Percentiles rank a stretch among this genome's conserved stretches.
phyloP scores from a whole-genome alignment of 805 yeast species.

The Hermanozyma aechmeae region DNA sequence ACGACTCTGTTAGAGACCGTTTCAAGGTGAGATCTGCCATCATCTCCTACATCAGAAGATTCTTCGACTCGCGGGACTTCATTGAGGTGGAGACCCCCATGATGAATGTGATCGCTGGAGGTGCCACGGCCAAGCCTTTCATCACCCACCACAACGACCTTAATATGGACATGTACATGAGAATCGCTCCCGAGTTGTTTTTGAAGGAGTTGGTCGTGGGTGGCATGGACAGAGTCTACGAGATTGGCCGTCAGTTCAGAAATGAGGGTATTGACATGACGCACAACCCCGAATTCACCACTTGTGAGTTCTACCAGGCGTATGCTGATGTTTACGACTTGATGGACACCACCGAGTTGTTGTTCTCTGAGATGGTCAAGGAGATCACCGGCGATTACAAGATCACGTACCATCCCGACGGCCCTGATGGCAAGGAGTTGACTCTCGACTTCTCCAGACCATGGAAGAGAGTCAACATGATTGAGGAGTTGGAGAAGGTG shows the following conservation, averaged over 20 bases:
- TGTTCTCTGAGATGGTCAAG: slow-evolving; percentile 96
- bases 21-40: slow-evolving; percentile 86
- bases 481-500: slow-evolving; percentile 84
- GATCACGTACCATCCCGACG: slow-evolving; percentile 86
- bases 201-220: slow-evolving; percentile 95
- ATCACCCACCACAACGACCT: slow-evolving; percentile 95
- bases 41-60: slow-evolving; percentile 78
- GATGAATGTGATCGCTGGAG: slow-evolving; percentile 98
- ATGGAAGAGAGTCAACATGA: slow-evolving; percentile 98
- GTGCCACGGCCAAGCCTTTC: slow-evolving; percentile 99
- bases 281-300: slow-evolving; percentile 97
- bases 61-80: slow-evolving; percentile 78
- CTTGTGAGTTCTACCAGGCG: slow-evolving; percentile 97
- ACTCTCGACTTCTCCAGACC: slow-evolving; percentile 89
- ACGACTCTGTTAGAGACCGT: slow-evolving; percentile 75
- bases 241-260: slow-evolving; percentile 98
- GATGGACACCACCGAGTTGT: slow-evolving; percentile 88
- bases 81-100: slow-evolving; percentile 98
- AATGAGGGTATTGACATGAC: slow-evolving; percentile 98
- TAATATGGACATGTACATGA: slow-evolving; percentile 92
- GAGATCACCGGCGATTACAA: slow-evolving; percentile 85
- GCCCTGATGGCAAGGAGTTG: slow-evolving; percentile 73
- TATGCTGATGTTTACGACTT: slow-evolving; percentile 94
- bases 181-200: slow-evolving; percentile 97
- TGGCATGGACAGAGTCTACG: slow-evolving; percentile 96